A percentile compares a stretch with the other conserved stretches of the same genome.
phyloP scores from a whole-genome alignment of 208 protist genomes.

The Acanthamoeba royreba region DNA sequence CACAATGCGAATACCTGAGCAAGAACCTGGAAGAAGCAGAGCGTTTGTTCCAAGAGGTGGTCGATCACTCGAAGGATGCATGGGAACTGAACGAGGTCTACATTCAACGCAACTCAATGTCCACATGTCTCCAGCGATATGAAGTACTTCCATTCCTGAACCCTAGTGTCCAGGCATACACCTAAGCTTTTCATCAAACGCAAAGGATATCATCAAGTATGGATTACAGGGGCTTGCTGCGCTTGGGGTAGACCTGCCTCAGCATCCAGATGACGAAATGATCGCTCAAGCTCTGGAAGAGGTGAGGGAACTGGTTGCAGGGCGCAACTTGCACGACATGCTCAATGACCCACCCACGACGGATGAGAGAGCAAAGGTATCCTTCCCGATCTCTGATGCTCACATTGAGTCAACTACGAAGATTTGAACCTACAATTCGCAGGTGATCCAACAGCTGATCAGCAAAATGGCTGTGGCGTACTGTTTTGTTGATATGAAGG shows the following conservation, averaged over 20 bases:
- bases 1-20: slow-evolving; percentile 38
- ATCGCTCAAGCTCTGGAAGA: not conserved
- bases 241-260: not conserved
- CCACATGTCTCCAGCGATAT: not conserved
- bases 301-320: not conserved
- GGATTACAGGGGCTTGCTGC: not conserved
- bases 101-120: slow-evolving; percentile 2
- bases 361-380: not conserved
- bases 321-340: not conserved
- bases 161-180: not conserved
- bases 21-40: not conserved
- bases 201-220: not conserved
- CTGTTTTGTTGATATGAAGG: not conserved
- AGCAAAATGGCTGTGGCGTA: slow-evolving; percentile 1
- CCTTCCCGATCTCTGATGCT: no score
- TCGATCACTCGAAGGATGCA: not conserved
- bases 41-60: not conserved
- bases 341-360: not conserved
- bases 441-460: not conserved
- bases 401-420: no score
- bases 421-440: no score
- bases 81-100: slow-evolving; percentile 32
- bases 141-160: not conserved
- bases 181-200: no score
- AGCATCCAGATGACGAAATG: not conserved